Evolutionary conservation across 2,329 filamentous ascomycete species (phyloP).

Genomic region (Cladorrhinum sp.): DNA sequence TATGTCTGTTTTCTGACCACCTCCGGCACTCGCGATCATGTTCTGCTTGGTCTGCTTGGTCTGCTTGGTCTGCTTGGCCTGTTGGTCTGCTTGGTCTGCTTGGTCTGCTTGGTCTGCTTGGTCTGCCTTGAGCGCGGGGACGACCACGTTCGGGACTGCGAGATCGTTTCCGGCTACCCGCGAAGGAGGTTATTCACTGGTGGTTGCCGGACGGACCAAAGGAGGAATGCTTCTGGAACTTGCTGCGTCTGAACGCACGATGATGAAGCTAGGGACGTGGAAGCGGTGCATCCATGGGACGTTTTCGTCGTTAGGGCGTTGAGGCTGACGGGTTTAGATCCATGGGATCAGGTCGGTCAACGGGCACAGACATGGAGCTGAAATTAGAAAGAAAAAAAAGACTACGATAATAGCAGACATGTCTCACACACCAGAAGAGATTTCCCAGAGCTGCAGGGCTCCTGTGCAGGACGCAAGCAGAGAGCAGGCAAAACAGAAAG

Average conservation of each 20-base stretch:
- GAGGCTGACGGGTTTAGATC: neutral
- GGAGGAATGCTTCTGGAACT: slow-evolving; percentile 15
- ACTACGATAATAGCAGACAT: neutral
- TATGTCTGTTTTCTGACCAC: neutral
- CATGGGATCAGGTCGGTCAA: neutral
- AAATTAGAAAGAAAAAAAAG: neutral
- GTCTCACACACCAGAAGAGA: neutral
- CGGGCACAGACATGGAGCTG: slow-evolving; percentile 6
- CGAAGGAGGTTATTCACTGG: neutral
- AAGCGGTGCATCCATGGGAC: neutral
- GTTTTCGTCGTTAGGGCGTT: slow-evolving; percentile 1
- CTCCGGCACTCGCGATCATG: slow-evolving; percentile 9
- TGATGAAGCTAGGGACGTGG: too few species aligned
- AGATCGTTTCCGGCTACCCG: neutral
- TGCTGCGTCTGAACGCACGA: neutral
- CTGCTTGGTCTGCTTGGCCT: neutral
- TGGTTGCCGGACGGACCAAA: neutral
- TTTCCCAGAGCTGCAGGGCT: slow-evolving; percentile 1
- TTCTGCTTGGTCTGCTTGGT: neutral
- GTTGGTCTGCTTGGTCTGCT: too few species aligned
- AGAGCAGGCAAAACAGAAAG: neutral
- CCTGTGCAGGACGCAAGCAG: neutral
- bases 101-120: neutral
- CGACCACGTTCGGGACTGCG: neutral
- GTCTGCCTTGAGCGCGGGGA: neutral